Evolutionary conservation across 768 basidiomycete species (phyloP).

Genomic region (Thelephora aurantiotincta): DNA sequence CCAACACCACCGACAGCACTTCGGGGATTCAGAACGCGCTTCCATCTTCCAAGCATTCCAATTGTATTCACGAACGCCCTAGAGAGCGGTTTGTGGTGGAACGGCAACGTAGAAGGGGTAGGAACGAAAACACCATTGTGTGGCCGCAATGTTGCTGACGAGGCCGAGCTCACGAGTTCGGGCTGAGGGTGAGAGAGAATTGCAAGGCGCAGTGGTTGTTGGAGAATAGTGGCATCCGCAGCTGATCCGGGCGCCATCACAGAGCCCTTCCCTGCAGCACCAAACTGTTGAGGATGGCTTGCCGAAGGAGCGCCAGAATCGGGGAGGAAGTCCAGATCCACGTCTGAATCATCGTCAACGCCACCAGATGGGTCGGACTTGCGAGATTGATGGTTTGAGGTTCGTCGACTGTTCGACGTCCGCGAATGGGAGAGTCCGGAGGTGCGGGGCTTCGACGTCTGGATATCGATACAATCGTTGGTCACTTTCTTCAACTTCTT

Average conservation of each 20-base stretch:
- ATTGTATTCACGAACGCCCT: slow-evolving; percentile 72
- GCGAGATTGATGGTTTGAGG: not conserved
- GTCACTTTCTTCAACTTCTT: slow-evolving; percentile 73
- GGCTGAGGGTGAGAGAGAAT: slow-evolving; percentile 31
- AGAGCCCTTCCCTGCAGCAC: too few species aligned
- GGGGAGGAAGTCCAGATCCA: slow-evolving; percentile 65
- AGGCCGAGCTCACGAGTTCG: slow-evolving; percentile 5
- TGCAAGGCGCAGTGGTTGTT: slow-evolving; percentile 43
- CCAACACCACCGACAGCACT: slow-evolving; percentile 21
- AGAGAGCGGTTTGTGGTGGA: slow-evolving; percentile 51
- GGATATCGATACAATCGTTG: slow-evolving; percentile 64
- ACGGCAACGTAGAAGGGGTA: slow-evolving; percentile 31
- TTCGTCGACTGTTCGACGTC: not conserved
- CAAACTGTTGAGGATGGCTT: not conserved
- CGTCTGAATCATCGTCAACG: slow-evolving; percentile 47
- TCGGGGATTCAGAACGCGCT: slow-evolving; percentile 51
- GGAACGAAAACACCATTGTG: slow-evolving; percentile 15
- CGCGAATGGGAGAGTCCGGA: not conserved
- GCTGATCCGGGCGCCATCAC: slow-evolving; percentile 13
- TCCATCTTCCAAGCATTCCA: slow-evolving; percentile 72
- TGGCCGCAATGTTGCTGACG: slow-evolving; percentile 10
- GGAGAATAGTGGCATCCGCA: slow-evolving; percentile 46
- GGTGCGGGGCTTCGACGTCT: slow-evolving; percentile 15
- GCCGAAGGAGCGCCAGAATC: slow-evolving; percentile 20
- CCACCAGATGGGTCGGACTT: slow-evolving; percentile 16